Evolutionary conservation across 768 basidiomycete genomes (phyloP), one percentile per base, ranked within the genome.

Genomic region (Leccinum arenicola): DNA sequence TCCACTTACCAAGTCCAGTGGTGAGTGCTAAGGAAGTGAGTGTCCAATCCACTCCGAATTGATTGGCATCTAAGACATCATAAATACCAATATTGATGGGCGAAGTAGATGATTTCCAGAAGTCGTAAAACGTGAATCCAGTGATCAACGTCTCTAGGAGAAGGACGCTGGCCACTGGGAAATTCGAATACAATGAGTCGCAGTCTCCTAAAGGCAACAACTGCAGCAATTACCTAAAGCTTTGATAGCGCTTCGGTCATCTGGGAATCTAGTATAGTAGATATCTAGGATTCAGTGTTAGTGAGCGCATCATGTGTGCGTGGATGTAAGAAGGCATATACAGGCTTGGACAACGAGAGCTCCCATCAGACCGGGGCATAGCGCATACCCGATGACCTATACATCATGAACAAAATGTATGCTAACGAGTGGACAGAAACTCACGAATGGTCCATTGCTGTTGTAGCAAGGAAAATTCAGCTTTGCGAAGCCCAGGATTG

Each of bases 1-100:
- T 9, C n/a, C n/a, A 19, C 62, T 68, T n/a, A 69, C 68, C 67
- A 27, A 70, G 35, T 3, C 61, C 66, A 17, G 61, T 48, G 3
- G 64, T 54, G 7, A 55, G 52, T 17, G 52, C 35, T 19, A 63
- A 15, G 25, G 25, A 17, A 7, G 17, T 43, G 43, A 43, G 43
- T 11, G 43, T 43, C 43, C 43, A 43, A n/a, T 0, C 3, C 43
- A 43, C 43, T 5, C 43, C 43, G 5, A 43, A 25, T 15, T 17
- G 21, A 15, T 21, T 49, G 23, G 25, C 8, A 6, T 14, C 23
- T 50, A 14, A 4, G 4, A 10, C 17, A 43, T 4, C 11, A n/a
- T n/a, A n/a, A n/a, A n/a, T n/a, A n/a, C n/a, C n/a, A 33, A 33
- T 33, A 12, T 33, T 33, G 33, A 43, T 19, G 4, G 43, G 17